phyloP scores from a whole-genome alignment of 2,329 filamentous ascomycete genomes.

The Microsporum ferrugineum region DNA sequence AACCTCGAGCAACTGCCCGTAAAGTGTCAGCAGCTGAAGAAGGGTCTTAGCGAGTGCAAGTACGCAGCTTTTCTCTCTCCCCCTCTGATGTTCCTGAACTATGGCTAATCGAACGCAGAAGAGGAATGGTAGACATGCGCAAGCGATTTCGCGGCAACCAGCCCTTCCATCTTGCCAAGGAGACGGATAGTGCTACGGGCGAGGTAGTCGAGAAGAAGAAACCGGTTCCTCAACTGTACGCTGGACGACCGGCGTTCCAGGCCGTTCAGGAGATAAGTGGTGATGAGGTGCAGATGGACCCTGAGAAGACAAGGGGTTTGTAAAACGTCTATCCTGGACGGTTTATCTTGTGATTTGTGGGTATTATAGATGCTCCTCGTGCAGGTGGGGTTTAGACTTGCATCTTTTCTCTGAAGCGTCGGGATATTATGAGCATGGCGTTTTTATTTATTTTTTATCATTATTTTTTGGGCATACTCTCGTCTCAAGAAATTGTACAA shows the following conservation, averaged over 20 bases:
- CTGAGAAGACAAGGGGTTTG: slow-evolving; percentile 38
- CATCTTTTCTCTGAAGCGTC: not conserved
- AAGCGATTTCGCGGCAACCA: slow-evolving; percentile 94
- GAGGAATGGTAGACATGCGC: slow-evolving; percentile 95
- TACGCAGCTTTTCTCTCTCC: slow-evolving; percentile 19
- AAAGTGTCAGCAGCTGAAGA: slow-evolving; percentile 84
- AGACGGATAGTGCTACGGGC: slow-evolving; percentile 38
- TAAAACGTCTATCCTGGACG: not conserved
- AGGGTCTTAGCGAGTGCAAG: slow-evolving; percentile 89
- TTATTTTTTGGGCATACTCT: not conserved
- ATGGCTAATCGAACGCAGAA: slow-evolving; percentile 28
- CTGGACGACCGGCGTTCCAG: slow-evolving; percentile 60
- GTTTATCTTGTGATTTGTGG: not conserved
- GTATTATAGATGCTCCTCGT: not conserved
- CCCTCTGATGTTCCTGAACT: not conserved
- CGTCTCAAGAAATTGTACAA: not conserved
- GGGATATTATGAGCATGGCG: not conserved
- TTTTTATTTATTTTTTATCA: not conserved
- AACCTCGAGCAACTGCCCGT: slow-evolving; percentile 70
- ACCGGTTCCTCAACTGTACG: slow-evolving; percentile 61
- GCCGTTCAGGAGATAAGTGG: slow-evolving; percentile 55
- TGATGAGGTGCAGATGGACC: slow-evolving; percentile 47
- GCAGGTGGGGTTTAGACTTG: not conserved
- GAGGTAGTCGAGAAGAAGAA: slow-evolving; percentile 19
- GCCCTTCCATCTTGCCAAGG: slow-evolving; percentile 59